Evolutionary conservation across 192 early-diverging fungal genomes (phyloP).

Genomic region (Coemansia sp.): DNA sequence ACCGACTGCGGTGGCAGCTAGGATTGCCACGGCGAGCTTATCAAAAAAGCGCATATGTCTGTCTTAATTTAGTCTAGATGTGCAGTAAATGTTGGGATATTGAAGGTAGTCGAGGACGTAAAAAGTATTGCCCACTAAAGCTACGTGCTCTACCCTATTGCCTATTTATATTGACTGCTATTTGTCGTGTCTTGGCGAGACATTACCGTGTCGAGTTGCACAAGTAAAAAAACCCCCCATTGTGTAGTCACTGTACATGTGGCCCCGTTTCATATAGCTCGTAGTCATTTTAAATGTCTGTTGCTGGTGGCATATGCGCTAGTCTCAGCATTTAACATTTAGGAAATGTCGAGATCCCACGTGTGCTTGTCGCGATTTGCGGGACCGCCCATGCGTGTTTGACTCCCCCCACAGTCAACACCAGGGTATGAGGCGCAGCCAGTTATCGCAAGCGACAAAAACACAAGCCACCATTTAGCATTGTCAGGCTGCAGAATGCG

Average conservation of each 20-base stretch:
- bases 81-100: neutral
- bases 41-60: constrained; percentile 10
- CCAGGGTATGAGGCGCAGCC: constrained; percentile 11
- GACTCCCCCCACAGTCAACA: constrained; percentile 2
- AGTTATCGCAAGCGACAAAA: constrained; percentile 14
- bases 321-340: neutral
- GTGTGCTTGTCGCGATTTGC: neutral
- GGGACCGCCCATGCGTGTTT: neutral
- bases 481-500: constrained; percentile 1
- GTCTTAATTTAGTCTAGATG: neutral
- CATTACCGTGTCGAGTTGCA: neutral
- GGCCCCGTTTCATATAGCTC: neutral
- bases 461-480: constrained; percentile 7
- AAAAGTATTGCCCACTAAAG: neutral
- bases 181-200: neutral
- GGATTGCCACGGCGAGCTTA: constrained; percentile 22
- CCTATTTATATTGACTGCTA: neutral
- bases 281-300: neutral
- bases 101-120: neutral
- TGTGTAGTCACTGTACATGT: neutral
- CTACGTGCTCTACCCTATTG: neutral
- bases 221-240: neutral
- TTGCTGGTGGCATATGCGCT: neutral
- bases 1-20: constrained; percentile 30
- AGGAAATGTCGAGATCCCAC: neutral